A percentile compares a stretch with the other conserved stretches of the same genome.
These are phyloP conservation scores for Lithospermum erythrorhizon DNA, from an alignment of 257 asterid genomes.

Conservation along the genomic window DNA sequence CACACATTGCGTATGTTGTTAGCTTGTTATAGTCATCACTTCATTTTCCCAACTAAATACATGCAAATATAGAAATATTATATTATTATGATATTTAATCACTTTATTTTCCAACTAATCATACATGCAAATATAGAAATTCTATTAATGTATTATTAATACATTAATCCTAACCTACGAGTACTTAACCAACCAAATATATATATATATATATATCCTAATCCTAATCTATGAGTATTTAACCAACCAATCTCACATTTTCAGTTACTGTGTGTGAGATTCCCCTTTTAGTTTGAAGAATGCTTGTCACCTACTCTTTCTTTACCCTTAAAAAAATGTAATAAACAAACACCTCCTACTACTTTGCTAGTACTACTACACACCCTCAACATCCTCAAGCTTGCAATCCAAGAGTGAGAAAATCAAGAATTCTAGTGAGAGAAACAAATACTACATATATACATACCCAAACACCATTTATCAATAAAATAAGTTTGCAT, in stretches of 20 bases:
- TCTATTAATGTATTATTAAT: too few relatives aligned
- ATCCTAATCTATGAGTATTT: not conserved
- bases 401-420: slow-evolving; percentile 16
- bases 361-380: slow-evolving; percentile 14
- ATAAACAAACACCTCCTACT: slow-evolving; percentile 10
- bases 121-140: too few relatives aligned
- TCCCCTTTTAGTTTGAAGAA: slow-evolving; percentile 26
- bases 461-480: slow-evolving; percentile 3
- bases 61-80: not conserved
- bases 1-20: too few relatives aligned
- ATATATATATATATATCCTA: too few relatives aligned
- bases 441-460: slow-evolving; percentile 2
- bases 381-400: slow-evolving; percentile 14
- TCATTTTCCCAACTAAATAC: not conserved
- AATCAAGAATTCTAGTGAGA: slow-evolving; percentile 4
- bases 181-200: not conserved
- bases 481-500: not conserved
- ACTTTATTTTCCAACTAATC: too few relatives aligned
- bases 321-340: not conserved
- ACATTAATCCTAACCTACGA: not conserved
- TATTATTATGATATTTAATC: too few relatives aligned
- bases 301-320: slow-evolving; percentile 57
- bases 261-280: slow-evolving; percentile 12
- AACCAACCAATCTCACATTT: not conserved
- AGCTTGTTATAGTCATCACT: too few relatives aligned